Percentiles rank a stretch among this genome's conserved stretches.
Evolutionary conservation across 2,329 filamentous ascomycete genomes (phyloP).

Genomic region (Colletotrichum chlorophyti): DNA sequence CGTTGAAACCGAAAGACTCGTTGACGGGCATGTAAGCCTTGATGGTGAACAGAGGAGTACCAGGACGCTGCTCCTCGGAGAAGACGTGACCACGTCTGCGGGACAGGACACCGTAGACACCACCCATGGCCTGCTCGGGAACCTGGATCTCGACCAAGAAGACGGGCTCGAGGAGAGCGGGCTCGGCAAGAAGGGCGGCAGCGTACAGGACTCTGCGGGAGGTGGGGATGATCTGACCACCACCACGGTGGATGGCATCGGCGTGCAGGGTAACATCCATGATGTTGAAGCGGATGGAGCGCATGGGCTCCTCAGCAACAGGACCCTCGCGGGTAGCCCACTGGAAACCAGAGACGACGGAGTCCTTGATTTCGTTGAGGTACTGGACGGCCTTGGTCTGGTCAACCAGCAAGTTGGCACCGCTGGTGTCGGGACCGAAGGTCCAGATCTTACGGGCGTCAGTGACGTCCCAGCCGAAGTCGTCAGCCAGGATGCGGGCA

Average conservation of each 20-base stretch:
- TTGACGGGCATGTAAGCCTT: constrained; percentile 97
- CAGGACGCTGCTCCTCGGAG: constrained; percentile 95
- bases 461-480: constrained; percentile 98
- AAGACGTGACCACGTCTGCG: constrained; percentile 99
- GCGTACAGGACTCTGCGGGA: constrained; percentile 98
- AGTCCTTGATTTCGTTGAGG: constrained; percentile 99
- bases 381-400: constrained; percentile 99
- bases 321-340: constrained; percentile 99
- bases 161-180: constrained; percentile 93
- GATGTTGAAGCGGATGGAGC: constrained; percentile 96
- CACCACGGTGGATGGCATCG: constrained; percentile 99
- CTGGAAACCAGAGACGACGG: constrained; percentile 99
- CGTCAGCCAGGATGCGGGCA: constrained; percentile 94
- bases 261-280: constrained; percentile 99
- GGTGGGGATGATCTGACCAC: constrained; percentile 98
- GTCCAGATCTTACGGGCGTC: constrained; percentile 99
- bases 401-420: constrained; percentile 98
- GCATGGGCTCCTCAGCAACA: constrained; percentile 97
- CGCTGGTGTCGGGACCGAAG: constrained; percentile 97
- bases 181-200: constrained; percentile 87
- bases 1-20: constrained; percentile 99
- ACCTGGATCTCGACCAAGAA: constrained; percentile 99
- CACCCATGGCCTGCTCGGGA: constrained; percentile 97
- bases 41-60: constrained; percentile 99
- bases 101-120: constrained; percentile 99